Evolutionary conservation across 192 early-diverging fungal species (phyloP).

Genomic region (Pilaira anomala): DNA sequence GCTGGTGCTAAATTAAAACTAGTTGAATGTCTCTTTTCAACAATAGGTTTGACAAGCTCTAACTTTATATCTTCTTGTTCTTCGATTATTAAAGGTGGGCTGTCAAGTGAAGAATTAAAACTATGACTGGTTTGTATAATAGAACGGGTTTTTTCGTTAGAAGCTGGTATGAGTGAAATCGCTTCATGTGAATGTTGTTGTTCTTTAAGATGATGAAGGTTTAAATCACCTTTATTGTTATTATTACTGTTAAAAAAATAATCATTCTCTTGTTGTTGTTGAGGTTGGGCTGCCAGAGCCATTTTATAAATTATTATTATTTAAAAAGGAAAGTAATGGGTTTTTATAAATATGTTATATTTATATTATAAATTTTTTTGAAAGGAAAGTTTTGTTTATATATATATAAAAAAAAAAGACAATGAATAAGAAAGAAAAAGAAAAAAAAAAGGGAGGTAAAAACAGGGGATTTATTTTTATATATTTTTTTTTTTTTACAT

Average conservation of each 20-base stretch:
- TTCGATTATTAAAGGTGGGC: too few relatives aligned
- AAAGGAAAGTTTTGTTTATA: background rate
- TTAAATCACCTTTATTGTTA: background rate
- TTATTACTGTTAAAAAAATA: constrained; percentile 2
- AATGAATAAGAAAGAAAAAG: background rate
- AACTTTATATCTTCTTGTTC: too few relatives aligned
- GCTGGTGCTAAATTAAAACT: constrained; percentile 3
- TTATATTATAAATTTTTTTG: too few relatives aligned
- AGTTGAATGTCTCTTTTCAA: background rate
- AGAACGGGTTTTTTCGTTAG: constrained; percentile 2
- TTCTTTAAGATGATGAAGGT: background rate
- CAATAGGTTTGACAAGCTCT: too few relatives aligned
- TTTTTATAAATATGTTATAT: too few relatives aligned
- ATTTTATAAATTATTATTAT: constrained; percentile 6
- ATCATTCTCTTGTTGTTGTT: constrained; percentile 1
- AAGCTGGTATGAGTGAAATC: constrained; percentile 5
- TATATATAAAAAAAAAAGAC: too few relatives aligned
- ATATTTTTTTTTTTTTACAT: too few relatives aligned
- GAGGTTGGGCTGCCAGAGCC: constrained; percentile 11
- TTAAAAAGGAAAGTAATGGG: background rate
- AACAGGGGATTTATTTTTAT: constrained; percentile 19
- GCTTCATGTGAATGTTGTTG: background rate
- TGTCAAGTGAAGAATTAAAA: too few relatives aligned
- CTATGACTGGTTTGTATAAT: background rate
- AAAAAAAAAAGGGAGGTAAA: background rate